Evolutionary conservation across 495 filamentous ascomycete genomes (phyloP).

Genomic region (Neurospora sp.): DNA sequence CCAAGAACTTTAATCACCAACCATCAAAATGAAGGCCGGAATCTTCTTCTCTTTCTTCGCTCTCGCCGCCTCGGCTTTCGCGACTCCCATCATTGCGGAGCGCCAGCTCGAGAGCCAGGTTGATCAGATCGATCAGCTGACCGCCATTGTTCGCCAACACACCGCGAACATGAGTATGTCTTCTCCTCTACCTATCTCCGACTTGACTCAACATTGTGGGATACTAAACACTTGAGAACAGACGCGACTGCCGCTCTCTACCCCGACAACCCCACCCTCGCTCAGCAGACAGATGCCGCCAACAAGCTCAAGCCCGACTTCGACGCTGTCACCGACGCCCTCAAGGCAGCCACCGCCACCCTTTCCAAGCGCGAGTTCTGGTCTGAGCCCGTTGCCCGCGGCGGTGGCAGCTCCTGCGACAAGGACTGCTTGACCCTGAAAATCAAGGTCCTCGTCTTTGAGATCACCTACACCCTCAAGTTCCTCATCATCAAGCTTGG

Average conservation of each 20-base stretch:
- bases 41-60: conserved; percentile 24
- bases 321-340: conserved; percentile 22
- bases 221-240: conserved; percentile 1
- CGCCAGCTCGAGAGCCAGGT: conserved; percentile 23
- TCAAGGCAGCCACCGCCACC: conserved; percentile 16
- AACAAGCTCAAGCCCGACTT: conserved; percentile 24
- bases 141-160: conserved; percentile 19
- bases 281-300: conserved; percentile 18
- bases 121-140: conserved; percentile 21
- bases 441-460: conserved; percentile 24
- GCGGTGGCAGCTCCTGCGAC: conserved; percentile 1
- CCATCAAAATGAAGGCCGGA: conserved; percentile 27
- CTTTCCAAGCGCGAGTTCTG: conserved; percentile 22
- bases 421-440: conserved; percentile 13
- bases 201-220: not conserved
- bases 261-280: conserved; percentile 13
- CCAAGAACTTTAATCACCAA: not conserved
- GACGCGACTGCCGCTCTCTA: conserved; percentile 18
- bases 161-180: conserved; percentile 29
- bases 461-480: conserved; percentile 28
- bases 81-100: conserved; percentile 20
- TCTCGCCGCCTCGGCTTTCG: conserved; percentile 25
- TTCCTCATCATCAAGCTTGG: conserved; percentile 29
- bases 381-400: conserved; percentile 6
- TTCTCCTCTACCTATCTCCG: not conserved